Evolutionary conservation across 768 basidiomycete species (phyloP), one percentile per base, ranked within the genome.

Genomic region (Phaeolepiota aurea): DNA sequence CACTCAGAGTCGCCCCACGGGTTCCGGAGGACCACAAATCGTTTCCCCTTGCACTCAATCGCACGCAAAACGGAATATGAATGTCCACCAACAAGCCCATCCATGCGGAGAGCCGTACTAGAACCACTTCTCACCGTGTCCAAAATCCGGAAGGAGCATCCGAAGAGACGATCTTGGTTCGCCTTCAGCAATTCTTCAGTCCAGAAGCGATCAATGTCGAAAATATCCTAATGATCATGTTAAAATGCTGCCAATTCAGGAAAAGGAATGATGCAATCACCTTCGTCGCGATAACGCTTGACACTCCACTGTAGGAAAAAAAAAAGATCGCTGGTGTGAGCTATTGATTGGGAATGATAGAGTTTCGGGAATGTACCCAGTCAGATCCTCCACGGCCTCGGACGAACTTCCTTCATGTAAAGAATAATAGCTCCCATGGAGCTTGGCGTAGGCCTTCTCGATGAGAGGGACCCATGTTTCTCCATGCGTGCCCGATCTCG

Each of bases 381-480:
- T 76, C 37, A 78, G 51, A 49, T 78, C 76, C 54, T 78, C 76
- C 14, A 76, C 64, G 4, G 71, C 75, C 46, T 77, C 72, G 34
- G 61, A 61, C n/a, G 69, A 56, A 15, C 54, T 42, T 3, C 74
- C 76, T 15, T 64, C 63, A 19, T 49, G 43, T 23, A 77, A 47
- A 1, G 66, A 59, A 0, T 62, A 58, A 51, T 72, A 77, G 42
- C 70, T 69, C 1, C 68, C 75, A 45, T 78, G 73, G 2, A 75
- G 50, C 47, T 78, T 78, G 0, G 75, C 76, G 40, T 69, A 78
- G 3, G 76, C 76, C 48, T 79, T 79, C 50, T 77, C 76, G 16
- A 76, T 59, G 1, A 78, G 52, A 1, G 76, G 69, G 1, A 76
- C 71, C 76, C 76, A 77, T 0, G 73, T 76, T 41, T 77, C 75